Percentiles rank a stretch among this genome's conserved stretches.
Conservation (phyloP, 805 yeast species). For the Kregervanrija delftensis region DNA sequence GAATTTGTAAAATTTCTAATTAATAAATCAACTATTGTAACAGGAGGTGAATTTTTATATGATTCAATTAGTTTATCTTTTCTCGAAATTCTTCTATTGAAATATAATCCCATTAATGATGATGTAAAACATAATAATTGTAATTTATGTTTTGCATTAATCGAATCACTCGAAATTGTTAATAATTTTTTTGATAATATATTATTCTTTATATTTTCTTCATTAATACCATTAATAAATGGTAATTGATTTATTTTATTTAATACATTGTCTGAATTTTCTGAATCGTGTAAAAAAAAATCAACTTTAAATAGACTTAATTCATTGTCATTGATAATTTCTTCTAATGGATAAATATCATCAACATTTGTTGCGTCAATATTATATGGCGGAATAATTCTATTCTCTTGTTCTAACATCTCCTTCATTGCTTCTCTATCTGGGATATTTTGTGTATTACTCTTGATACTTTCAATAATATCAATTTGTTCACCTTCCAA, state of each 20-base stretch:
- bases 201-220: slow-evolving; percentile 29
- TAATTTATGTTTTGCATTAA: slow-evolving; percentile 42
- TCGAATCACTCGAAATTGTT: slow-evolving; percentile 5
- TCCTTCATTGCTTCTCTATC: slow-evolving; percentile 55
- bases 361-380: slow-evolving; percentile 76
- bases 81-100: slow-evolving; percentile 58
- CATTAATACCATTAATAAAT: slow-evolving; percentile 42
- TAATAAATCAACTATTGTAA: slow-evolving; percentile 61
- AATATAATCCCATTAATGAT: slow-evolving; percentile 71
- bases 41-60: slow-evolving; percentile 73
- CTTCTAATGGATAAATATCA: slow-evolving; percentile 70
- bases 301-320: slow-evolving; percentile 58
- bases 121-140: slow-evolving; percentile 78
- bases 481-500: slow-evolving; percentile 64
- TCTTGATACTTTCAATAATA: slow-evolving; percentile 73
- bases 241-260: slow-evolving; percentile 46
- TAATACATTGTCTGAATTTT: slow-evolving; percentile 36
- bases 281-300: slow-evolving; percentile 40
- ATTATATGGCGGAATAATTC: slow-evolving; percentile 79
- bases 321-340: slow-evolving; percentile 64
- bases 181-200: slow-evolving; percentile 4
- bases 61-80: slow-evolving; percentile 52
- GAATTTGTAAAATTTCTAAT: slow-evolving; percentile 65
- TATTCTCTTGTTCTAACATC: slow-evolving; percentile 49
- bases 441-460: slow-evolving; percentile 68